Percentiles rank a stretch among this genome's conserved stretches.
phyloP scores from a whole-genome alignment of 2,329 filamentous ascomycete genomes.

The Periconia sp. region DNA sequence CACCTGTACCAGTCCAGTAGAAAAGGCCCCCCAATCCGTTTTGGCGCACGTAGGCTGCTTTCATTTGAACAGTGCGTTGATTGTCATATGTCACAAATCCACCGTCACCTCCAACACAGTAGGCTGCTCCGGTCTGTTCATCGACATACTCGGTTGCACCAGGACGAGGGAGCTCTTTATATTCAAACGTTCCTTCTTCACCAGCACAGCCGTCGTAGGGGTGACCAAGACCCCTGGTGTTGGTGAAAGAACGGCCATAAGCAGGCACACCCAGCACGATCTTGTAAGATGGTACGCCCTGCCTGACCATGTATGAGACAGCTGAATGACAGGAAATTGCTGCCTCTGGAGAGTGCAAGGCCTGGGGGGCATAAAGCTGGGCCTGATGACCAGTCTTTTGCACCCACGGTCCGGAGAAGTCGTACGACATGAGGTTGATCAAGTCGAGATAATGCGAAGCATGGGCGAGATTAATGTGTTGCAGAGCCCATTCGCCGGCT shows the following conservation, averaged over 20 bases:
- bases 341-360: conserved; percentile 58
- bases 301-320: conserved; percentile 65
- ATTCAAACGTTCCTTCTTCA: conserved; percentile 72
- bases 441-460: conserved; percentile 70
- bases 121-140: conserved; percentile 67
- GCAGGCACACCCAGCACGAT: conserved; percentile 75
- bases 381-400: conserved; percentile 71
- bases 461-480: conserved; percentile 66
- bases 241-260: conserved; percentile 74
- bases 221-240: conserved; percentile 66
- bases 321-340: conserved; percentile 64
- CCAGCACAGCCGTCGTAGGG: conserved; percentile 56
- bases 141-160: conserved; percentile 69
- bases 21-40: conserved; percentile 74
- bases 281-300: conserved; percentile 69
- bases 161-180: conserved; percentile 65
- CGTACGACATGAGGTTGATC: conserved; percentile 79
- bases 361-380: conserved; percentile 65
- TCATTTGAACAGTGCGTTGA: conserved; percentile 72
- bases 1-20: conserved; percentile 78
- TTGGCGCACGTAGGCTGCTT: conserved; percentile 72
- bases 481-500: conserved; percentile 65
- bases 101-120: conserved; percentile 71
- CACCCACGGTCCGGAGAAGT: conserved; percentile 74
- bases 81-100: conserved; percentile 83